phyloP scores from a whole-genome alignment of 331 rosid species.

The Quercus phellos region DNA sequence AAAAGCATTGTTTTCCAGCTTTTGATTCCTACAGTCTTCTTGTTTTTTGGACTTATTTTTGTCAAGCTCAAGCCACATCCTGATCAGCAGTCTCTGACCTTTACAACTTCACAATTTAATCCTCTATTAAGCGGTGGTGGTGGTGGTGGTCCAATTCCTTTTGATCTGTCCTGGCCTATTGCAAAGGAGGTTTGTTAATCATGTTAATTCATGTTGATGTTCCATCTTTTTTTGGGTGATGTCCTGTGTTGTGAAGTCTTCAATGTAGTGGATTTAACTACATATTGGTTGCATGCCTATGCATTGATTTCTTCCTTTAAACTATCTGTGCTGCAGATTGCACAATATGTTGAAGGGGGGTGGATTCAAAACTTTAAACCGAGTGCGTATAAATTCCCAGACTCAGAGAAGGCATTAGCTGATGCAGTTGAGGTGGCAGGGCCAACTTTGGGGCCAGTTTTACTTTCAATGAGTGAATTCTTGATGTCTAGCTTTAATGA shows the following conservation, averaged over 20 bases:
- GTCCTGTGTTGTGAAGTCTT: constrained; percentile 2
- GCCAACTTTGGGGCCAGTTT: constrained; percentile 73
- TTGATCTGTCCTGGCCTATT: constrained; percentile 66
- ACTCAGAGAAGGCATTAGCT: constrained; percentile 61
- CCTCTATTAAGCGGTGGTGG: constrained; percentile 85
- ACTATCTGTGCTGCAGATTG: constrained; percentile 54
- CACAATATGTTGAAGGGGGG: constrained; percentile 66
- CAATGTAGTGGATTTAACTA: constrained; percentile 2
- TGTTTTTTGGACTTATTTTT: constrained; percentile 80
- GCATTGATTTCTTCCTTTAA: constrained; percentile 15
- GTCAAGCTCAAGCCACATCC: constrained; percentile 99
- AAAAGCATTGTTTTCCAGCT: constrained; percentile 91
- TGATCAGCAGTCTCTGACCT: constrained; percentile 70
- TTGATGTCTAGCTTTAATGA: constrained; percentile 97
- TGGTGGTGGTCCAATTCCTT: constrained; percentile 97
- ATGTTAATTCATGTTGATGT: constrained; percentile 14
- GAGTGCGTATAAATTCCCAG: constrained; percentile 65
- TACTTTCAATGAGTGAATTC: constrained; percentile 87
- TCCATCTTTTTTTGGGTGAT: background rate
- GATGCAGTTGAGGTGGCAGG: constrained; percentile 92
- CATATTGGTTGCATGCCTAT: constrained; percentile 14
- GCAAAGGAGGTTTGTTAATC: constrained; percentile 70
- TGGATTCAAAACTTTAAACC: constrained; percentile 68
- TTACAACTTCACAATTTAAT: constrained; percentile 86
- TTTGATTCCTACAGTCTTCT: constrained; percentile 80